Evolutionary conservation across 352 stramenopile species (phyloP), one percentile per base, ranked within the genome.

Genomic region (Phytophthora ohioensis): DNA sequence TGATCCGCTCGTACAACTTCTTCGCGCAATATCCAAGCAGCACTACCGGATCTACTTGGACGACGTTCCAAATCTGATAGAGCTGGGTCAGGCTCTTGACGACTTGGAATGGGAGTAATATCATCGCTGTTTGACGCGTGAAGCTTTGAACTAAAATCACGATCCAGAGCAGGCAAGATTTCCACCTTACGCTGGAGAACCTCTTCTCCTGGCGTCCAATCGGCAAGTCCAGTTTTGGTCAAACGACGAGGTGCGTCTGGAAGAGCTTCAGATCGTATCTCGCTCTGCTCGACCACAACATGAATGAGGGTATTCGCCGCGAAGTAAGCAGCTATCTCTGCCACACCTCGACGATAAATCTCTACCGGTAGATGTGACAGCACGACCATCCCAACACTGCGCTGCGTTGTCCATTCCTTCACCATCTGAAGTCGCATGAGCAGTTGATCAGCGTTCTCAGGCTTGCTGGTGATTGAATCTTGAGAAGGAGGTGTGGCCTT

Each of bases 151-250:
- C 64, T 64, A 3, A 31, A 51, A 13, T 39, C 11, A 10, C 55
- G 59, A 52, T 69, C 60, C 15, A 77, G 46, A n/a, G 70, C 53
- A 5, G 70, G 70, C 42, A 77, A 35, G 21, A 74, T 71, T 13
- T 71, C 70, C 12, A 73, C 57, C 38, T 70, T 48, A 10, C 70
- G 58, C 15, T 77, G 70, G 15, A 77, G 57, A 42, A 73, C 32
- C 45, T 77, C 70, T 46, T 77, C 70, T 27, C 65, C 54, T 17
- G 41, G 21, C 3, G 36, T 49, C 70, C 64, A 77, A n/a, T 56
- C 32, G 31, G 47, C 49, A 41, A 57, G 6, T 42, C 58, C 59
- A 21, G 15, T 64, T 12, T 64, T 73, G 2, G 35, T 53, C 41
- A 60, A 46, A 17, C 64, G 55, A 34, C 41, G 59, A 8, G 55